A percentile compares a stretch with the other conserved stretches of the same genome.
These are phyloP conservation scores for Aspergillus bertholletiae DNA, from an alignment of 495 filamentous ascomycete genomes.

Conservation along the genomic window DNA sequence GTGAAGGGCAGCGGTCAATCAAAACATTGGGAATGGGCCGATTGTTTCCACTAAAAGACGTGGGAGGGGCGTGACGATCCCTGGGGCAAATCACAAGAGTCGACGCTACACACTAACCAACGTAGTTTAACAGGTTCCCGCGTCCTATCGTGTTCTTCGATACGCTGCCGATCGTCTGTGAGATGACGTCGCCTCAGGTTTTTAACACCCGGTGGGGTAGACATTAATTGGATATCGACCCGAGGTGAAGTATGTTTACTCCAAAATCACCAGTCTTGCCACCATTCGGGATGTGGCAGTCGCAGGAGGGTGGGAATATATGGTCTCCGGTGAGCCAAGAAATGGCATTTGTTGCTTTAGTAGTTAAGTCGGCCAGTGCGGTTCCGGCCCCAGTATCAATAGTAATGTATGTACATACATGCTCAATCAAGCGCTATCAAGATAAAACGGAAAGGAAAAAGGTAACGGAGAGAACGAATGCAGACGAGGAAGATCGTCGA, in stretches of 20 bases:
- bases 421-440: not conserved
- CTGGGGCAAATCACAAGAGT: no score
- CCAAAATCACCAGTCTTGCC: no score
- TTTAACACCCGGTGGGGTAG: not conserved
- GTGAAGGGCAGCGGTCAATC: constrained; percentile 4
- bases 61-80: no score
- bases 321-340: no score
- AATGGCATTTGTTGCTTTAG: not conserved
- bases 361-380: not conserved
- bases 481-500: not conserved
- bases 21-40: not conserved
- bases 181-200: not conserved
- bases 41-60: not conserved
- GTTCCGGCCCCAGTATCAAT: not conserved
- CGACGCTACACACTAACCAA: no score
- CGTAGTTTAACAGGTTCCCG: no score
- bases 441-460: not conserved
- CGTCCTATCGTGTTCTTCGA: not conserved
- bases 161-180: not conserved
- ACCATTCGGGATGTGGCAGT: no score
- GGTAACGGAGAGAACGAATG: not conserved
- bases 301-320: no score
- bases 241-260: no score
- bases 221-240: not conserved
- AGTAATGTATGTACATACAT: not conserved